Evolutionary conservation across 768 basidiomycete species (phyloP).

Genomic region (Boletus tylopilopsis): DNA sequence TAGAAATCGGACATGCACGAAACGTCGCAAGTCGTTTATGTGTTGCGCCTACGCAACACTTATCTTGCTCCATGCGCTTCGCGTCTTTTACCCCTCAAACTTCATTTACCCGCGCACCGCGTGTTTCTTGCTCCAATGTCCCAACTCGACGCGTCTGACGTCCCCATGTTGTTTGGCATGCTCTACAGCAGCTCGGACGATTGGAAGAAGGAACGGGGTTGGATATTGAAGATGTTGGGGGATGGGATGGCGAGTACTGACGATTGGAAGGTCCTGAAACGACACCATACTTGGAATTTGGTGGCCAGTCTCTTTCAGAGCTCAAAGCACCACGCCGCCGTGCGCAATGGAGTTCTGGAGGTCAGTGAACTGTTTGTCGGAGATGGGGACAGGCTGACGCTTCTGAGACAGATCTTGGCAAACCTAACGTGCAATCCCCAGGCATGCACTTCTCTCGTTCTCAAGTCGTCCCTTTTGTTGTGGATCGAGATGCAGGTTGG

Average conservation of each 20-base stretch:
- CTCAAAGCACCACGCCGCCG: conserved; percentile 44
- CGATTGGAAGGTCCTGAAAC: conserved; percentile 79
- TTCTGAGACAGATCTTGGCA: conserved; percentile 62
- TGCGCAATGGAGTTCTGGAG: conserved; percentile 65
- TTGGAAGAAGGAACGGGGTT: conserved; percentile 84
- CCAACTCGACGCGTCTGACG: conserved; percentile 75
- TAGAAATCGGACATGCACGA: conserved; percentile 73
- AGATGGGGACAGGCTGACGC: too few relatives aligned
- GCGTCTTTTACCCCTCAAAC: conserved; percentile 82
- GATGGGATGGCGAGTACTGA: conserved; percentile 73
- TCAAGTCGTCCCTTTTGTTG: conserved; percentile 65
- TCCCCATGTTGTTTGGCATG: conserved; percentile 89
- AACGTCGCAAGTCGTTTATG: conserved; percentile 65
- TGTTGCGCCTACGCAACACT: conserved; percentile 72
- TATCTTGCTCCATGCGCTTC: conserved; percentile 77
- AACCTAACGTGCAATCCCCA: conserved; percentile 68
- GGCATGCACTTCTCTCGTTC: conserved; percentile 66
- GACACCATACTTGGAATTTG: conserved; percentile 86
- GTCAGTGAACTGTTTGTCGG: conserved; percentile 38
- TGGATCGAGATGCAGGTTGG: conserved; percentile 81
- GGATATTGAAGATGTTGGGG: conserved; percentile 81
- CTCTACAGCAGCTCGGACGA: conserved; percentile 75
- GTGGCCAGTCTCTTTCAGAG: conserved; percentile 79
- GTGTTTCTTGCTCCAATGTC: conserved; percentile 86
- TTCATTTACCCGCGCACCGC: conserved; percentile 86